Evolutionary conservation across 2,329 filamentous ascomycete species (phyloP), one percentile per base, ranked within the genome.

Genomic region (Ampelomyces quisqualis): DNA sequence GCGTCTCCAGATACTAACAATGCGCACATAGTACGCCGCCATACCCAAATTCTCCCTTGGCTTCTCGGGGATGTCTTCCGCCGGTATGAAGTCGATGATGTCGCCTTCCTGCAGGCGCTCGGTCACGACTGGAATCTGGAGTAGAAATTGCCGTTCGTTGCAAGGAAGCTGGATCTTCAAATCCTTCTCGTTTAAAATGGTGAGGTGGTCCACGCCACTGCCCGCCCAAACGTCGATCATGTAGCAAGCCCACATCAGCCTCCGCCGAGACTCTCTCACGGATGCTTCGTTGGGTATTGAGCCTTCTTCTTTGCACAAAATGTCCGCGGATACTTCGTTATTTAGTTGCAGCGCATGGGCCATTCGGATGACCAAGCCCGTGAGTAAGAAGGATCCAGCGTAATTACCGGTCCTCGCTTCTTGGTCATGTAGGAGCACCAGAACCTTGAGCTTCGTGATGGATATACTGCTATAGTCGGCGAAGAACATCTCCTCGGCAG

Each of bases 211-310:
- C 8, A 64, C 58, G 7, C 61, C 61, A 40, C 61, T 63, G 8
- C 61, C 61, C 24, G 61, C 61, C 61, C 61, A 64, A 7, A 64
- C 60, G 41, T 64, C 61, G 26, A 64, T 57, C 59, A 64, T 61
- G 37, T 63, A 64, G 34, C 61, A 64, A 7, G 61, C 59, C 61
- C 61, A 64, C 61, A 64, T 64, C 7, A 64, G 34, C n/a, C 61
- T 44, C 38, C 61, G 49, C n/a, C 56, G 47, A 14, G 57, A 62
- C 24, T 64, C 61, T 42, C 53, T 44, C 19, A 59, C 49, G 6
- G 61, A 62, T 2, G 58, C 51, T 37, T 64, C 61, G 28, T 63
- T 64, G 1, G 58, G 55, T 18, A 49, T 54, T 10, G 49, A 44
- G 7, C 54, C 46, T 9, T 61, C 47, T 24, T 58, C 51, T 40